Evolutionary conservation across 225 moss, liverwort and hornwort species (phyloP).

Genomic region (Antitrichia curtipendula): DNA sequence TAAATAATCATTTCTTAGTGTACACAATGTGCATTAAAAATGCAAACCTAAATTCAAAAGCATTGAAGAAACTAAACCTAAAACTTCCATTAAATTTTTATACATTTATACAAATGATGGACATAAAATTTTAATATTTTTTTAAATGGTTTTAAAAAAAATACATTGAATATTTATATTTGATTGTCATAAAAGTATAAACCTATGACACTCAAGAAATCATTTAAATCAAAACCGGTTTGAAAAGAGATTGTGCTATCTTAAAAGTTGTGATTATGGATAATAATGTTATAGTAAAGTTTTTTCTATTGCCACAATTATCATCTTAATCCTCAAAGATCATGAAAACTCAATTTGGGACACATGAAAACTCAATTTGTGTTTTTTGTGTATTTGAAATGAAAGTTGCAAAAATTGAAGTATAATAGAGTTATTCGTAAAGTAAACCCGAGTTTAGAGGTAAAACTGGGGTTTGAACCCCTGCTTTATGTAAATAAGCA

Average conservation of each 20-base stretch:
- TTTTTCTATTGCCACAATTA: background rate
- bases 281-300: background rate
- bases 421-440: no score
- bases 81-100: no score
- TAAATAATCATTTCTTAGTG: background rate
- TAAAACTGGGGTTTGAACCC: no score
- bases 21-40: background rate
- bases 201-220: background rate
- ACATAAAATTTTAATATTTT: background rate
- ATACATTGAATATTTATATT: background rate
- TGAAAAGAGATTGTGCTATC: background rate
- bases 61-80: no score
- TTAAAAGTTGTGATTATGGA: background rate
- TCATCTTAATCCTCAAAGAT: background rate
- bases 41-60: background rate
- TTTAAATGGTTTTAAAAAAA: no score
- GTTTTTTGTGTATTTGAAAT: background rate
- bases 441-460: no score
- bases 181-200: background rate
- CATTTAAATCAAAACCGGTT: background rate
- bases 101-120: background rate
- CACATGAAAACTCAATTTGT: background rate
- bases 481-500: no score
- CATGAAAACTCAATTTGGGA: rapidly evolving
- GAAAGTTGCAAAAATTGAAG: background rate